phyloP scores from a whole-genome alignment of 768 basidiomycete genomes.

The Hygrophoropsis aurantiaca region DNA sequence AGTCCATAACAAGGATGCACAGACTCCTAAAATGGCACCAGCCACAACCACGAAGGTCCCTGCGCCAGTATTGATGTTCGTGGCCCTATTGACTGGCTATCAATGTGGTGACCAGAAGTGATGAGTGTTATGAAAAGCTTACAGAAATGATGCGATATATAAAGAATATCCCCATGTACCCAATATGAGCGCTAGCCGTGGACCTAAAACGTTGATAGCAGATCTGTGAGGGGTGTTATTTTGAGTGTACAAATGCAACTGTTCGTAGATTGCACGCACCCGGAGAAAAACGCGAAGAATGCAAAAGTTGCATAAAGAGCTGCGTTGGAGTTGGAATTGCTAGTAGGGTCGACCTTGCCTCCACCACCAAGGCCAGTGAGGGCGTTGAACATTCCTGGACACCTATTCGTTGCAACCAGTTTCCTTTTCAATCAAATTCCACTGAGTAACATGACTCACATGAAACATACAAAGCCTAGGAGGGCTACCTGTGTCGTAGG shows the following conservation, averaged over 20 bases:
- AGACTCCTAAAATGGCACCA: constrained; percentile 68
- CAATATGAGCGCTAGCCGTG: constrained; percentile 63
- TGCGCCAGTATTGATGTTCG: constrained; percentile 64
- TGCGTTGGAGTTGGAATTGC: constrained; percentile 67
- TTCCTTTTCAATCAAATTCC: too few species aligned
- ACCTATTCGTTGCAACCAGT: not conserved
- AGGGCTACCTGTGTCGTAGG: constrained; percentile 46
- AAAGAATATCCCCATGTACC: constrained; percentile 72
- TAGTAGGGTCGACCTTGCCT: constrained; percentile 66
- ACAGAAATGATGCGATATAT: constrained; percentile 72
- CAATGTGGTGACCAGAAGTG: not conserved
- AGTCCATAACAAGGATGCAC: constrained; percentile 68
- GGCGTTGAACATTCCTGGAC: constrained; percentile 67
- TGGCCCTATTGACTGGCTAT: constrained; percentile 38
- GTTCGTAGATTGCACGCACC: constrained; percentile 39
- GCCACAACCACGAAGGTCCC: constrained; percentile 62
- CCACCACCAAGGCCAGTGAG: constrained; percentile 74
- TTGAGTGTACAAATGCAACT: not conserved
- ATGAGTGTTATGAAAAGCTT: constrained; percentile 15
- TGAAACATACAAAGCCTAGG: constrained; percentile 67
- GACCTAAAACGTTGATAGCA: constrained; percentile 73
- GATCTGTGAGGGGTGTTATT: constrained; percentile 42
- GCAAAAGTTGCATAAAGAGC: constrained; percentile 69
- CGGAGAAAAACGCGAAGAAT: constrained; percentile 63
- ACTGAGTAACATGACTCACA: constrained; percentile 42